Base-by-base conservation (phyloP, 306 rosid species). In the Pachyrhizus erosus region DNA sequence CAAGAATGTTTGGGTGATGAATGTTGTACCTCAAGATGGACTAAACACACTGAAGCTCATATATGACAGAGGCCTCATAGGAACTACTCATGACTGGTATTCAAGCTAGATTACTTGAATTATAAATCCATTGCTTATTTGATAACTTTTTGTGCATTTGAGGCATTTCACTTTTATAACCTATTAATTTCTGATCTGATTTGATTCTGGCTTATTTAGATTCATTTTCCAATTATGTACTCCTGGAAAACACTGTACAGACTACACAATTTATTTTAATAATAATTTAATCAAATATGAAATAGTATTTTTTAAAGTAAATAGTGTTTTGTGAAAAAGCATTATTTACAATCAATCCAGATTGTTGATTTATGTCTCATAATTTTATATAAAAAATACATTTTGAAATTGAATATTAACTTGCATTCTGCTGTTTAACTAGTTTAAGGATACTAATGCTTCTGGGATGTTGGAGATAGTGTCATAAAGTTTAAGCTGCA, bases 1-100 rank as follows among this genome's bases (percentile, higher is more conserved):
- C 78, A 96, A 93, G 86, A 82, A 89, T 74, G 98, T 93, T 66
- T 96, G 99, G 99, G 99, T 92, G 87, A 93, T 96, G 99, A 96
- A 93, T 65, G 98, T 91, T 69, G 96, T 93, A 15, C 91, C 97
- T 13, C 89, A 90, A 72, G 97, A 93, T 66, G 97, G 98, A 84
- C 92, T 87, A 11, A 93, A 93, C 86, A 92, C 97, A 18, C 94
- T 93, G 3, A 96, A 96, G 93, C 76, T 96, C 82, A 79, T 96
- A 70, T 92, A 92, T 62, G 99, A 96, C 81, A 88, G 99, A 91
- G 99, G 99, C 74, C 94, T 96, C 43, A 87, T 96, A 21, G 99
- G 99, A 87, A 23, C 92, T 12, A 62, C 80, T 71, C 98, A 96
- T 80, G 91, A 79, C 90, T 96, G 97, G 98, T 96, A 91, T 42